Base-by-base conservation (phyloP, 305 asterid genomes). In the Solanum hybrid region DNA sequence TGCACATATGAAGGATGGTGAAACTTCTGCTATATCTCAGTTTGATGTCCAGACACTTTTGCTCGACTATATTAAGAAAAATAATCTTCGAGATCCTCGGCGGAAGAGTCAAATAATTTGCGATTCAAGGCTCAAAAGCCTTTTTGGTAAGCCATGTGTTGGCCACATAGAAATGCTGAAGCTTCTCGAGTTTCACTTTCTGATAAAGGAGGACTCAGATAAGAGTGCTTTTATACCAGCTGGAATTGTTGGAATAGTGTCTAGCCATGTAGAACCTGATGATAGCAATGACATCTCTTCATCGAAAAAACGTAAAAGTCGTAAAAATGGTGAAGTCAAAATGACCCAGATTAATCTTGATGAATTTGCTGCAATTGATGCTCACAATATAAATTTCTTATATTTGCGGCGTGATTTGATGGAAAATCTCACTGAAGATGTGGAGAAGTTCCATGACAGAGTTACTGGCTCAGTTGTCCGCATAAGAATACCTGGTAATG, bases 91-190 rank as follows among this genome's bases (percentile, higher is more conserved):
- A 72, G 99, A 97, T 90, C 99, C 99, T 88, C 96, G 88, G 34
- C 92, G 86, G 90, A 97, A 96, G 94, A 95, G 98, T 92, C 97
- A 96, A 89, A 93, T 98, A 72, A 90, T 96, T 79, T 98, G 99
- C 84, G 99, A 98, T 90, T 89, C 70, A 29, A 95, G 96, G 95
- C 98, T 98, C 34, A 94, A 91, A 87, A 96, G 91, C 92, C 92
- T 98, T 80, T 98, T 98, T 89, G 96, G 98, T 89, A 98, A 95
- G 93, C 94, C 95, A 85, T 95, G 97, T 31, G 97, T 98, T 89
- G 98, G 98, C 86, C 98, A 95, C 91, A 93, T 95, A 79, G 99
- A 98, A 93, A 98, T 97, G 98, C 92, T 97, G 88, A 95, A 98
- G 95, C 98, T 98, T 94, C 95, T 98, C 4, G 98, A 97, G 90